Evolutionary conservation across 192 early-diverging fungal species (phyloP), one percentile per base, ranked within the genome.

Genomic region (Rhizoclosmatium globosum): DNA sequence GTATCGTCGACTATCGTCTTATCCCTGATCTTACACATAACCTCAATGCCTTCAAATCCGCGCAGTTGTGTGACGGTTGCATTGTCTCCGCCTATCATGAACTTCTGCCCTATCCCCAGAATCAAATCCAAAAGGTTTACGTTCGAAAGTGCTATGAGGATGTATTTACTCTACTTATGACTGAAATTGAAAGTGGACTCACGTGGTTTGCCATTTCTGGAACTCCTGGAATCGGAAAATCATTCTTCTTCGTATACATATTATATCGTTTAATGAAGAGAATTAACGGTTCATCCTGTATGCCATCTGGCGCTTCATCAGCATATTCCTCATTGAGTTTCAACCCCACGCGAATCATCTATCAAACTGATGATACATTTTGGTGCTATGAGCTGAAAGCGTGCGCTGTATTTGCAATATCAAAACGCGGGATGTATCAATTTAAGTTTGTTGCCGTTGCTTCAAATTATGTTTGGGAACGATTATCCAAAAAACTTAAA

Each of bases 141-240:
- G 72, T 68, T 23, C 67, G 78, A 68, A 77, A 78, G 47, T 79
- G 78, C 78, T 79, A 79, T 47, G 21, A 79, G 65, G 68, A 79
- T 77, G 78, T 79, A 2, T 79, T 79, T 79, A 23, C 67, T 43
- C 73, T 79, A 47, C 76, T 79, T 1, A 59, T 79, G 68, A 31
- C 64, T 2, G 7, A n/a, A 43, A 46, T 79, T 43, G 45, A 62
- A 39, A 2, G 38, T 43, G 72, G 72, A 9, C 50, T 21, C n/a
- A 38, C 77, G 48, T 79, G 56, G 31, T 79, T 79, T 53, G 78
- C 75, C n/a, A 79, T 79, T 41, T 79, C 71, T 57, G 78, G 78
- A 57, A 79, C 78, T 59, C 74, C 78, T 13, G 78, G 78, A 43
- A 64, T 79, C 46, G 78, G 78, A 79, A 79, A 79, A 47, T 79